Evolutionary conservation across 768 basidiomycete species (phyloP).

Genomic region (Psilocybe cubensis): DNA sequence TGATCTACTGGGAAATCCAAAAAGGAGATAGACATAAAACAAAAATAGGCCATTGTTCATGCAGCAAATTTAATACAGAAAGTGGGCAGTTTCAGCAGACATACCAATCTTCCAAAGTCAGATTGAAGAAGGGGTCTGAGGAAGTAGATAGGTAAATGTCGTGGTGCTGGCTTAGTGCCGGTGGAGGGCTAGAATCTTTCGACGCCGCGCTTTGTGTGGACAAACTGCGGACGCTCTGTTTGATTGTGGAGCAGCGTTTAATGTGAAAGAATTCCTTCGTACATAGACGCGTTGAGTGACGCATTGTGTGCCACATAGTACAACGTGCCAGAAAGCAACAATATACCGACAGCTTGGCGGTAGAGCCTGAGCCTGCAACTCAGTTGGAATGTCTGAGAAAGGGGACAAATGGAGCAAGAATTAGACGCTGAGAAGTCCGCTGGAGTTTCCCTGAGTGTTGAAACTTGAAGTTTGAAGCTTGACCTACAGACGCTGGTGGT

Average conservation of each 20-base stretch:
- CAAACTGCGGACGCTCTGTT: not conserved
- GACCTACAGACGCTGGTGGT: not conserved
- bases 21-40: too few species aligned
- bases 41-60: conserved; percentile 8
- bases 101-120: conserved; percentile 30
- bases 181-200: not conserved
- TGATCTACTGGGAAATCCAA: not conserved
- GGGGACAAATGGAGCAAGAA: not conserved
- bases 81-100: too few species aligned
- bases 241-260: not conserved
- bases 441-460: not conserved
- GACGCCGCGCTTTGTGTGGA: not conserved
- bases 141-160: conserved; percentile 29
- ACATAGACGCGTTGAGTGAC: conserved; percentile 3
- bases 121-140: conserved; percentile 28
- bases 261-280: not conserved
- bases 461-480: not conserved
- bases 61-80: too few species aligned
- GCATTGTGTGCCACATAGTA: not conserved
- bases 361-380: not conserved
- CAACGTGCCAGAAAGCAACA: too few species aligned
- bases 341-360: not conserved
- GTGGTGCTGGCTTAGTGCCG: conserved; percentile 12
- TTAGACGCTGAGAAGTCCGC: not conserved
- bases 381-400: not conserved